Evolutionary conservation across 2,329 filamentous ascomycete genomes (phyloP), one percentile per base, ranked within the genome.

Genomic region (Didymella exigua): DNA sequence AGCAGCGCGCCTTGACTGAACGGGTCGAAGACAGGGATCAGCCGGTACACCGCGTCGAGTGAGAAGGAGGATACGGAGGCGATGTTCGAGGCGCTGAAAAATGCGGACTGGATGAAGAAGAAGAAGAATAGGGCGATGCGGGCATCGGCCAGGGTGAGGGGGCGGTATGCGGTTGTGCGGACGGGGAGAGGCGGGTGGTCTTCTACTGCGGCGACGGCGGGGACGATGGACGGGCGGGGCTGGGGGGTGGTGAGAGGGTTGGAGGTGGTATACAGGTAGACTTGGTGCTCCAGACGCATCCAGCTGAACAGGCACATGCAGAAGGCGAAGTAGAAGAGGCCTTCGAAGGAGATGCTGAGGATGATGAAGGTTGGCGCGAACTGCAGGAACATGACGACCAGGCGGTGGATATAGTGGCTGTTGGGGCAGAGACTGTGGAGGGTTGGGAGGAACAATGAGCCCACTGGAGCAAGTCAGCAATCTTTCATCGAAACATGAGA

Each of bases 1-100:
- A 99, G 82, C 2, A 99, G 82, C 0, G 92, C 91, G 24, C 88
- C 90, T 75, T 99, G 96, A 1, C 88, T 89, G 73, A 98, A 96
- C 10, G 95, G 95, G 70, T 93, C 91, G 75, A 99, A 99, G 58
- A 99, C 80, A 4, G 95, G 95, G 44, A 98, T 83, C 6, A 99
- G 85, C 2, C 95, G 88, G 72, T 82, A 85, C 6, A 99, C 95
- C 66, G 90, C 93, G 54, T 98, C 95, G 34, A 99, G 81, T 58
- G 90, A 96, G 79, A 99, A 99, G 1, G 91, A 90, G 14, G 93
- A 96, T 50, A 99, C 78, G 0, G 93, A 97, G 0, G 95, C 95
- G 54, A 99, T 86, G 77, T 99, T 99, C 60, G 95, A 95, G 0
- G 93, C 98, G 77, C 88, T 91, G 83, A 98, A 99, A 77, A 99